These are phyloP conservation scores for Phlebiopsis gigantea DNA, from an alignment of 768 basidiomycete species.

Conservation along the genomic window DNA sequence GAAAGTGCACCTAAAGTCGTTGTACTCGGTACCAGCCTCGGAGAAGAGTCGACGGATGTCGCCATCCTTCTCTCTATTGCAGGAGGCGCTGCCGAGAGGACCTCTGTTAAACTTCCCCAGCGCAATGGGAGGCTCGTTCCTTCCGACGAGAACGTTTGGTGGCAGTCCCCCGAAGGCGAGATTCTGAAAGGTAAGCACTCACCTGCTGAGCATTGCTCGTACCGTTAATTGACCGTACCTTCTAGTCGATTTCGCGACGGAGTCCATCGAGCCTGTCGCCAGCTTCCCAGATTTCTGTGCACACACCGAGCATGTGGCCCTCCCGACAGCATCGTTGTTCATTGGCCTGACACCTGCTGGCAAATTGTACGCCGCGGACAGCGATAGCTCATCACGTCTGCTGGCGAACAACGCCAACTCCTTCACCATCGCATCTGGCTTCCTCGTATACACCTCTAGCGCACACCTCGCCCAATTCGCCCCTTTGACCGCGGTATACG, in stretches of 20 bases:
- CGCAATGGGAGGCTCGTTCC: constrained; percentile 45
- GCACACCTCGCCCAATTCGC: constrained; percentile 78
- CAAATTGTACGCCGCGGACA: constrained; percentile 52
- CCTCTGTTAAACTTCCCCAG: constrained; percentile 12
- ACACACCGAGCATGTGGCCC: constrained; percentile 30
- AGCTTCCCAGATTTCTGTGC: constrained; percentile 60
- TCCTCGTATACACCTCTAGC: constrained; percentile 80
- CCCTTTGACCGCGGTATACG: constrained; percentile 37
- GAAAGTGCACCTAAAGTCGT: constrained; percentile 24
- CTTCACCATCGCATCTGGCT: constrained; percentile 66
- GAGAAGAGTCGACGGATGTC: constrained; percentile 18
- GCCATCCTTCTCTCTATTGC: constrained; percentile 11
- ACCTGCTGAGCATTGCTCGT: not conserved
- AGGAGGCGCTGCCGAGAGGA: not conserved
- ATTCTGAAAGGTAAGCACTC: constrained; percentile 33
- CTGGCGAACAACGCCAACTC: constrained; percentile 62
- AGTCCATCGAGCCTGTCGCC: constrained; percentile 20
- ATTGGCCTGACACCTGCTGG: constrained; percentile 64
- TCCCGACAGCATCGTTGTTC: constrained; percentile 29
- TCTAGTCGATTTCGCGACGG: not conserved
- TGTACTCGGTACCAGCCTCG: constrained; percentile 35
- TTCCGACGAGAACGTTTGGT: constrained; percentile 26
- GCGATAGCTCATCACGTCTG: constrained; percentile 22
- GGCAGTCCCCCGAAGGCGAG: constrained; percentile 44
- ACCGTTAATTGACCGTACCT: not conserved